Percentiles rank a stretch among this genome's conserved stretches.
Evolutionary conservation across 768 basidiomycete genomes (phyloP).

Genomic region (Hortiboletus flavorubellus): DNA sequence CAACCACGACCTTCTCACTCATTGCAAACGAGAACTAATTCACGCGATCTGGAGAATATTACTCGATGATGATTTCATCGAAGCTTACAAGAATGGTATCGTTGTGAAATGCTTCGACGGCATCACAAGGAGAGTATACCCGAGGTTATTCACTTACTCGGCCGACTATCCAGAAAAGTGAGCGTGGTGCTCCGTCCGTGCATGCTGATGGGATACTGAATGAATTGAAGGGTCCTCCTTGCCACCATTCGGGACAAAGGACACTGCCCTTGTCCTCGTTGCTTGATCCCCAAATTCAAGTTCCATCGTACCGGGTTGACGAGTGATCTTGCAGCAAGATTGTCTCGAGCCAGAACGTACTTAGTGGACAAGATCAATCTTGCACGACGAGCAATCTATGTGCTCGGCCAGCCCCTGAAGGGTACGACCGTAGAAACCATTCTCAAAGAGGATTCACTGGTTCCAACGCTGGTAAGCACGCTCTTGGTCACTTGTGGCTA

Average conservation of each 20-base stretch:
- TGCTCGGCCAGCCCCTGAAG: neutral
- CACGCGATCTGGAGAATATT: slow-evolving; percentile 1
- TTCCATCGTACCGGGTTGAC: neutral
- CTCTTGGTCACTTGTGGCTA: neutral
- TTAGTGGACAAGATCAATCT: neutral
- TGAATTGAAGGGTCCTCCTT: neutral
- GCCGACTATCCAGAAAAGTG: slow-evolving; percentile 4
- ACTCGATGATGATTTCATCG: neutral
- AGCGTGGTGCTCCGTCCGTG: neutral
- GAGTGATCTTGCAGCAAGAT: neutral
- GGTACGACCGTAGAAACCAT: neutral
- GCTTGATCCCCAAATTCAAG: neutral
- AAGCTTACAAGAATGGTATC: slow-evolving; percentile 1
- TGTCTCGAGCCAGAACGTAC: neutral
- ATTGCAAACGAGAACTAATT: slow-evolving; percentile 1
- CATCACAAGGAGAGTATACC: neutral
- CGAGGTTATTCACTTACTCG: slow-evolving; percentile 1
- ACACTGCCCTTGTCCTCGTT: too few relatives aligned
- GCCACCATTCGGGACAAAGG: too few relatives aligned
- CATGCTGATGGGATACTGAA: too few relatives aligned
- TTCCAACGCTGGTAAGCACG: neutral
- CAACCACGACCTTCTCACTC: neutral
- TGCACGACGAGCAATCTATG: neutral
- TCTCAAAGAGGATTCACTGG: neutral
- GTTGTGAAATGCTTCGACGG: neutral